phyloP scores from a whole-genome alignment of 2,329 filamentous ascomycete species.

The Passalora sequoiae region DNA sequence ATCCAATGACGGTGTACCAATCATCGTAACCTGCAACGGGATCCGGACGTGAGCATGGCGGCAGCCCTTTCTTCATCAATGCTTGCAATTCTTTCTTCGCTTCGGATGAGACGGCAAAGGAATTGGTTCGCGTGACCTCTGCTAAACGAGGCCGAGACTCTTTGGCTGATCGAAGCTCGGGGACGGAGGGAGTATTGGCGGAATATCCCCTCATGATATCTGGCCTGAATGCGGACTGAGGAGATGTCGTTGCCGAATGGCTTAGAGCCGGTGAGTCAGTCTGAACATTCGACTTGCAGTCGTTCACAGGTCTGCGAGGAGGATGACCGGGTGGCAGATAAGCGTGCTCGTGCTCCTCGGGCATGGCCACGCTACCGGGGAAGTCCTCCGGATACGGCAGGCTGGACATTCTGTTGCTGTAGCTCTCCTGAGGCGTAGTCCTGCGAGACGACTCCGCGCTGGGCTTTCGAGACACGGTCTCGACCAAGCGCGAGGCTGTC shows the following conservation, averaged over 20 bases:
- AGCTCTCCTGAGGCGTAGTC: slow-evolving; percentile 19
- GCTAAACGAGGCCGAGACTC: slow-evolving; percentile 10
- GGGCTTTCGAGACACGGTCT: slow-evolving; percentile 8
- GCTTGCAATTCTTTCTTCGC: slow-evolving; percentile 45
- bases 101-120: slow-evolving; percentile 24
- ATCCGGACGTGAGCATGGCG: slow-evolving; percentile 63
- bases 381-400: slow-evolving; percentile 45
- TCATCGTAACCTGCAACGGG: slow-evolving; percentile 62
- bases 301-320: too few species aligned
- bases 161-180: slow-evolving; percentile 7
- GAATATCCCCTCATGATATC: slow-evolving; percentile 3
- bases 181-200: slow-evolving; percentile 9
- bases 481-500: slow-evolving; percentile 26
- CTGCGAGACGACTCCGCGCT: slow-evolving; percentile 31
- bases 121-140: slow-evolving; percentile 13
- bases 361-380: slow-evolving; percentile 38
- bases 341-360: slow-evolving; percentile 40
- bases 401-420: slow-evolving; percentile 12
- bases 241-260: slow-evolving; percentile 8
- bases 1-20: slow-evolving; percentile 72
- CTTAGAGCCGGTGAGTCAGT: slow-evolving; percentile 22
- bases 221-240: slow-evolving; percentile 8
- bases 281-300: too few species aligned
- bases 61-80: slow-evolving; percentile 43
- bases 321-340: slow-evolving; percentile 32